phyloP scores from a whole-genome alignment of 2,329 filamentous ascomycete species.

The Elsinoe batatas region DNA sequence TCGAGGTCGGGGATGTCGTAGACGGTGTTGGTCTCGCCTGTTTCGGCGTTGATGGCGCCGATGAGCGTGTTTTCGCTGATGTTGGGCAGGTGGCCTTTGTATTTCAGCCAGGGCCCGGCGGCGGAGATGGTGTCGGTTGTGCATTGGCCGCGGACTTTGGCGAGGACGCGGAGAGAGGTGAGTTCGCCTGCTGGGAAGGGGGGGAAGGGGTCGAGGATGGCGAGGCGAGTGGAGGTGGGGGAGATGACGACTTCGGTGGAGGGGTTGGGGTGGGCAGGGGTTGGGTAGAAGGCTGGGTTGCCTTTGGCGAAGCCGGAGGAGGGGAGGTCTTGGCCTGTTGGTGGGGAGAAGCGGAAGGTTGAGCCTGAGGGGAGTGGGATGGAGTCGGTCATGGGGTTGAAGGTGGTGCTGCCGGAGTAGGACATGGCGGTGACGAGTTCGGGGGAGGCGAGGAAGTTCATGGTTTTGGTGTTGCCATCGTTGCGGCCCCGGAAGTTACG shows the following conservation, averaged over 20 bases:
- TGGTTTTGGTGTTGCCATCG: conserved; percentile 89
- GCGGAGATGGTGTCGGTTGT: conserved; percentile 98
- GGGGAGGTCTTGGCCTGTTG: conserved; percentile 50
- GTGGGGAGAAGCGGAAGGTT: conserved; percentile 76
- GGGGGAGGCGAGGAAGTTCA: conserved; percentile 97
- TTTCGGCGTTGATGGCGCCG: conserved; percentile 84
- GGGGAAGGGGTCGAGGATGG: conserved; percentile 80
- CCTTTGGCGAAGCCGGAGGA: conserved; percentile 72
- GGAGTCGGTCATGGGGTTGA: conserved; percentile 88
- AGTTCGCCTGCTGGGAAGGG: conserved; percentile 73
- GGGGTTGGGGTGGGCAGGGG: conserved; percentile 61
- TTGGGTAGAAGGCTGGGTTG: conserved; percentile 62
- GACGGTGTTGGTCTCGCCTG: conserved; percentile 82
- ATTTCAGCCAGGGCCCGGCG: conserved; percentile 94
- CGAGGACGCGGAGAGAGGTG: conserved; percentile 69
- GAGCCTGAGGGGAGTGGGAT: conserved; percentile 70
- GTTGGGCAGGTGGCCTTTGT: conserved; percentile 97
- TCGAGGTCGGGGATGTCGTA: conserved; percentile 72
- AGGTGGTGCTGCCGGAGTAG: conserved; percentile 79
- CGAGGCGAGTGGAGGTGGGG: conserved; percentile 80
- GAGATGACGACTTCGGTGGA: conserved; percentile 65
- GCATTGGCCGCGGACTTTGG: conserved; percentile 96
- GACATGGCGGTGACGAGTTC: conserved; percentile 95
- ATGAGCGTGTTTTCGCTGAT: conserved; percentile 97
- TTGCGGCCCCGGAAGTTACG: conserved; percentile 96